Evolutionary conservation across 768 basidiomycete genomes (phyloP).

Genomic region (Lactarius hengduanensis): DNA sequence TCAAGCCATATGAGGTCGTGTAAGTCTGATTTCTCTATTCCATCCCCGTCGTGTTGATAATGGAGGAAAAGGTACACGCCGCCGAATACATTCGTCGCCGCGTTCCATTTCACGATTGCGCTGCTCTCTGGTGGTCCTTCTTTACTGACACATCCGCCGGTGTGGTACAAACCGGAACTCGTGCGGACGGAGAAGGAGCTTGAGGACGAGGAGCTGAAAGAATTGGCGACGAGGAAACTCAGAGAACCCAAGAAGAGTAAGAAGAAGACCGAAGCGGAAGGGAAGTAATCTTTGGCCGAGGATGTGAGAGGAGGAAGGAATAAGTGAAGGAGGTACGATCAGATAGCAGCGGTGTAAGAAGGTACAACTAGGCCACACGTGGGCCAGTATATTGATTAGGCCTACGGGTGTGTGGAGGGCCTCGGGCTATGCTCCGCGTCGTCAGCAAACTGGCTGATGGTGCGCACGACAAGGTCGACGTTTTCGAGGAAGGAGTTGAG

Average conservation of each 20-base stretch:
- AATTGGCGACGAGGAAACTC: constrained; percentile 71
- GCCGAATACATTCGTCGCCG: constrained; percentile 80
- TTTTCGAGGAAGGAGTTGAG: constrained; percentile 89
- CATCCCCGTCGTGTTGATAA: neutral
- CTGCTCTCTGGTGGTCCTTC: constrained; percentile 86
- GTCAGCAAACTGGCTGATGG: constrained; percentile 76
- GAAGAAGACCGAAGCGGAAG: constrained; percentile 68
- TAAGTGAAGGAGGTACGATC: constrained; percentile 26
- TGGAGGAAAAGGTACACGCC: constrained; percentile 64
- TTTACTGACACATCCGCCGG: constrained; percentile 81
- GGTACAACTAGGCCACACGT: constrained; percentile 26
- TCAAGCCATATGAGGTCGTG: constrained; percentile 95
- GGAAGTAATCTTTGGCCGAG: constrained; percentile 29
- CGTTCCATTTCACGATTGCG: constrained; percentile 97
- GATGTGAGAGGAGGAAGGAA: constrained; percentile 23
- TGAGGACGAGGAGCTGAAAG: constrained; percentile 83
- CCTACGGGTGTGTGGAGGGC: constrained; percentile 19
- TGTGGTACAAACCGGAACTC: constrained; percentile 92
- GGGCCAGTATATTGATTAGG: constrained; percentile 19
- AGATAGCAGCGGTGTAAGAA: constrained; percentile 28
- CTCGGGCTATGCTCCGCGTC: constrained; percentile 45
- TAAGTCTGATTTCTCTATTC: constrained; percentile 42
- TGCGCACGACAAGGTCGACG: constrained; percentile 79
- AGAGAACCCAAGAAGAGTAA: constrained; percentile 91
- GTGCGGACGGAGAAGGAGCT: constrained; percentile 88